phyloP scores from a whole-genome alignment of 768 basidiomycete genomes.

The Fomitopsis pulvina region DNA sequence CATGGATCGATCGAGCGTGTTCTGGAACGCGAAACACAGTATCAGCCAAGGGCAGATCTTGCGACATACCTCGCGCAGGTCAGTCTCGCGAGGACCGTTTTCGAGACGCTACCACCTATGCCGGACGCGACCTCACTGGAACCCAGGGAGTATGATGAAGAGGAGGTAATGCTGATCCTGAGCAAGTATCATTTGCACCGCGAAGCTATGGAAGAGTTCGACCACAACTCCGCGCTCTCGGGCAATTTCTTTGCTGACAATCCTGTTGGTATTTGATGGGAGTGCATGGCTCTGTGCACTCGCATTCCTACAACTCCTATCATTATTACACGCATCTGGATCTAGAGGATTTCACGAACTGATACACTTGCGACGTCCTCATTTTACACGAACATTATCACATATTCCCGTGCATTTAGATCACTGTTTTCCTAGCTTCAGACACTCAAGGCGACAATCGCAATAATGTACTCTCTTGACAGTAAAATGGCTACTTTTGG shows the following conservation, averaged over 20 bases:
- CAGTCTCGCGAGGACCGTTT: slow-evolving; percentile 53
- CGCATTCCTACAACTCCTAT: too few species aligned
- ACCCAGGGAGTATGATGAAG: slow-evolving; percentile 33
- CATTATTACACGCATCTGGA: too few species aligned
- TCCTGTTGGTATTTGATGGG: slow-evolving; percentile 29
- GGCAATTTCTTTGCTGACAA: slow-evolving; percentile 68
- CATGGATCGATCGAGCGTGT: slow-evolving; percentile 70
- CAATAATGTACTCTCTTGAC: too few species aligned
- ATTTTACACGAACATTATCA: too few species aligned
- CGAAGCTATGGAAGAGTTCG: slow-evolving; percentile 27
- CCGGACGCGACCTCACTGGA: slow-evolving; percentile 36
- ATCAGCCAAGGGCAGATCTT: slow-evolving; percentile 38
- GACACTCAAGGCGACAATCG: too few species aligned
- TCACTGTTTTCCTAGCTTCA: too few species aligned
- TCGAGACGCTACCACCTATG: slow-evolving; percentile 57
- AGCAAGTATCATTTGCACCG: slow-evolving; percentile 39
- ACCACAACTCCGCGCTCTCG: slow-evolving; percentile 37
- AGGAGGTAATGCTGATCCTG: slow-evolving; percentile 38
- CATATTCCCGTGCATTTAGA: too few species aligned
- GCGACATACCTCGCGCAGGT: slow-evolving; percentile 61
- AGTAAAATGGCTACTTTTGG: too few species aligned
- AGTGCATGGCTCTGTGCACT: too few species aligned
- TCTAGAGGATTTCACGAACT: too few species aligned
- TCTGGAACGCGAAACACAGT: slow-evolving; percentile 44
- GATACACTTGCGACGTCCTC: too few species aligned